phyloP scores from a whole-genome alignment of 495 filamentous ascomycete species.

The Trichoderma reesei region DNA sequence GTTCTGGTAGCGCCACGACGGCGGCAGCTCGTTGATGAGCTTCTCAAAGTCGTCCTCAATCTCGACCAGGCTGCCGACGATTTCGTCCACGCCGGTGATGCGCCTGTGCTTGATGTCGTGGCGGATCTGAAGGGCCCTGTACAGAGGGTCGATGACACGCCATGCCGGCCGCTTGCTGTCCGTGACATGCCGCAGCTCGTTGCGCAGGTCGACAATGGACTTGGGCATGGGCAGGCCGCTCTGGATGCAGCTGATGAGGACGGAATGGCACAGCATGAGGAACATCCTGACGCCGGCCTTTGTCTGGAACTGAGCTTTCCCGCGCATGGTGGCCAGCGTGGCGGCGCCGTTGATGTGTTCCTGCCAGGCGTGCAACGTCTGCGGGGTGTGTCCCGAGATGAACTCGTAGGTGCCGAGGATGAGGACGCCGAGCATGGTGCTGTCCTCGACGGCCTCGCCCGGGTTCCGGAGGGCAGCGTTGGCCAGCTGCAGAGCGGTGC shows the following conservation, averaged over 20 bases:
- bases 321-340: constrained; percentile 47
- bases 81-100: constrained; percentile 31
- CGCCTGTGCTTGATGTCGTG: constrained; percentile 27
- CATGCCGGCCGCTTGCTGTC: constrained; percentile 20
- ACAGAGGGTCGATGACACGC: constrained; percentile 24
- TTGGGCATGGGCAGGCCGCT: constrained; percentile 27
- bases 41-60: constrained; percentile 43
- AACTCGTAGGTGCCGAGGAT: constrained; percentile 50
- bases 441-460: constrained; percentile 47
- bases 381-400: constrained; percentile 36
- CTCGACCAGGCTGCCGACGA: constrained; percentile 35
- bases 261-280: constrained; percentile 40
- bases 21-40: constrained; percentile 33
- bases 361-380: constrained; percentile 43
- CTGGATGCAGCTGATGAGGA: constrained; percentile 33
- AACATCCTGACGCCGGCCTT: constrained; percentile 48
- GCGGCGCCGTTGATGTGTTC: constrained; percentile 52
- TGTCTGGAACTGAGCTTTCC: constrained; percentile 45
- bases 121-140: constrained; percentile 38
- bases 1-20: constrained; percentile 24
- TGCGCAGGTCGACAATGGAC: constrained; percentile 27
- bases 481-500: constrained; percentile 34
- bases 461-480: constrained; percentile 46
- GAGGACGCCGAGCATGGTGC: constrained; percentile 51
- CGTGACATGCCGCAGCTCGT: constrained; percentile 20